phyloP scores from a whole-genome alignment of 2,329 filamentous ascomycete species.

The Alternaria sp. region DNA sequence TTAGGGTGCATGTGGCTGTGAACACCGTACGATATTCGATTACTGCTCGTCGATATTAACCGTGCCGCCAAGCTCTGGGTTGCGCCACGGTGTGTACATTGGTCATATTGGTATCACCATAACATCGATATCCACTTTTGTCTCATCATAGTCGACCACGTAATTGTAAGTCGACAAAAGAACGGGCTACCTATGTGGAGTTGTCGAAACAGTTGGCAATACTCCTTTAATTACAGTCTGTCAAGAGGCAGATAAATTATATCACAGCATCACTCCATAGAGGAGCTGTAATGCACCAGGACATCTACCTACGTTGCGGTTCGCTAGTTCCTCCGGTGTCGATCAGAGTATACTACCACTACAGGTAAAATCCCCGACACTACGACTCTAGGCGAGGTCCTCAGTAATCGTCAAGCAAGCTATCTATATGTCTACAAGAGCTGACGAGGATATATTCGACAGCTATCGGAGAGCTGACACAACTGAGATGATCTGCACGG shows the following conservation, averaged over 20 bases:
- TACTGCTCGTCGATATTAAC: not conserved
- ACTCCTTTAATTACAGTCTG: not conserved
- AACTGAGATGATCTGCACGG: constrained; percentile 10
- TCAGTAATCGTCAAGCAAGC: not conserved
- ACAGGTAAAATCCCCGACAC: not conserved
- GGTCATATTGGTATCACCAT: not conserved
- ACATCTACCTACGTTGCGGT: not conserved
- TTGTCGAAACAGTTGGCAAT: not conserved
- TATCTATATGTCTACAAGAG: not conserved
- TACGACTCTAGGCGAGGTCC: not conserved
- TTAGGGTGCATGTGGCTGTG: not conserved
- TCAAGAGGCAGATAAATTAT: not conserved
- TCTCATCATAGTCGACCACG: not conserved
- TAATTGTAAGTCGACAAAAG: not conserved
- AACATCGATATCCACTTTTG: not conserved
- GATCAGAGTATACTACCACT: not conserved
- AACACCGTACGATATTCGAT: not conserved
- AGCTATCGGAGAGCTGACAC: not conserved
- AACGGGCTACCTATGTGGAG: too few relatives aligned
- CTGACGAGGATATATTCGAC: not conserved
- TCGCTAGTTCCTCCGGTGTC: not conserved
- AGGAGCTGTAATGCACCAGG: not conserved
- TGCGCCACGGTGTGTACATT: not conserved
- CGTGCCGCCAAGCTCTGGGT: not conserved
- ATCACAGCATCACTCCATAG: not conserved